Conservation (phyloP, 1,284 basidiomycete genomes). For the Cutaneotrichosporon cutaneum region DNA sequence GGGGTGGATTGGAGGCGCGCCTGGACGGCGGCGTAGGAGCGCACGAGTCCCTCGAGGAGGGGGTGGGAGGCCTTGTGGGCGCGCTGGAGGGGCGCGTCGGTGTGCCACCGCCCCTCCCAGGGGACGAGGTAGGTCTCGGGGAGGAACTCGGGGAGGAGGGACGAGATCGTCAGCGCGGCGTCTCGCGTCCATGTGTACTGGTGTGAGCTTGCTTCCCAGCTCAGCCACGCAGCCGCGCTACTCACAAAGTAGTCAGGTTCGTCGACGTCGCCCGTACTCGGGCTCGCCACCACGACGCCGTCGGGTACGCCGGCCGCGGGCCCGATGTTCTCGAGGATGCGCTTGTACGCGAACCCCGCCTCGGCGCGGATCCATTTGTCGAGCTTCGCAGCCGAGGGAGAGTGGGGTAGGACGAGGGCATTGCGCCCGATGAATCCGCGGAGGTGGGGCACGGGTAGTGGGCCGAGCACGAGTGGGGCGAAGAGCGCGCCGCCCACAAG, state of each 20-base stretch:
- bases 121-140: conserved; percentile 28
- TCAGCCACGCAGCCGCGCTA: no score
- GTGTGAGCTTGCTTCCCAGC: background rate
- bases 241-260: conserved; percentile 55
- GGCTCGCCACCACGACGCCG: conserved; percentile 54
- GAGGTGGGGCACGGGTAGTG: background rate
- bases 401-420: background rate
- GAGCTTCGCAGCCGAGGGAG: background rate
- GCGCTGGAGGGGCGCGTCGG: background rate
- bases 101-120: conserved; percentile 22
- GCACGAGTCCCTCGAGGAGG: conserved; percentile 31
- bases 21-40: conserved; percentile 47
- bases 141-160: conserved; percentile 40
- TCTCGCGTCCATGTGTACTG: conserved; percentile 57
- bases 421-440: background rate
- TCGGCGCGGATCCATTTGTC: conserved; percentile 20
- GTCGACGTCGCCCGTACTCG: conserved; percentile 37
- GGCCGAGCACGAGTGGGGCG: background rate
- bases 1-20: conserved; percentile 48
- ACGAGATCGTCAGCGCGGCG: conserved; percentile 48
- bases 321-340: conserved; percentile 46
- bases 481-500: background rate
- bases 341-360: conserved; percentile 23
- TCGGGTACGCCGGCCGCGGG: conserved; percentile 44
- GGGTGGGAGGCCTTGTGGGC: conserved; percentile 5